phyloP scores from a whole-genome alignment of 345 rosid genomes.

The Eucalyptus marginata region DNA sequence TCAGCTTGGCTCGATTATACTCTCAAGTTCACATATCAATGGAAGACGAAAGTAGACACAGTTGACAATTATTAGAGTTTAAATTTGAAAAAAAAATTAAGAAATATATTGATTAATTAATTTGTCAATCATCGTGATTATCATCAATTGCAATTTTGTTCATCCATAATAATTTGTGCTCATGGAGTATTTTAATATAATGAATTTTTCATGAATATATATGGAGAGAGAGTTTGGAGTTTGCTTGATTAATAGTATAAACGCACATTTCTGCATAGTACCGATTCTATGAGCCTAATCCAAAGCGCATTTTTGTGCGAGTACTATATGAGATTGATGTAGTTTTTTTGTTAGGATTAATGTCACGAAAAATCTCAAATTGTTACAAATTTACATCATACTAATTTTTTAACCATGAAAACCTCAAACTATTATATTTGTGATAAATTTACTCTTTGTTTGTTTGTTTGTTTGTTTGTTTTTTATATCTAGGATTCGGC shows the following conservation, averaged over 20 bases:
- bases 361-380: accelerated
- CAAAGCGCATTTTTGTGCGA: background rate
- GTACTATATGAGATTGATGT: background rate
- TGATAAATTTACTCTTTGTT: too few relatives aligned
- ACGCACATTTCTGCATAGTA: background rate
- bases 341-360: background rate
- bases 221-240: too few relatives aligned
- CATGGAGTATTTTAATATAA: too few relatives aligned
- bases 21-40: background rate
- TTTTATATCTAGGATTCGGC: too few relatives aligned
- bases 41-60: background rate
- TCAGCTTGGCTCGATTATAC: background rate
- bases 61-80: background rate
- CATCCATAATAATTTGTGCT: background rate
- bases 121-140: background rate
- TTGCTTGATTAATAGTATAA: background rate
- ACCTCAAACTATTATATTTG: too few relatives aligned
- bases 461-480: too few relatives aligned
- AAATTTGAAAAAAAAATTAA: background rate
- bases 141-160: background rate
- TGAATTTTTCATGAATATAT: too few relatives aligned
- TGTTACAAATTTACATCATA: too few relatives aligned
- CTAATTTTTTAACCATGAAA: too few relatives aligned
- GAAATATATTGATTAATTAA: background rate
- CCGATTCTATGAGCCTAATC: background rate